These are phyloP conservation scores for Penicillium longicatenatum DNA, from an alignment of 495 filamentous ascomycete species.

Conservation along the genomic window DNA sequence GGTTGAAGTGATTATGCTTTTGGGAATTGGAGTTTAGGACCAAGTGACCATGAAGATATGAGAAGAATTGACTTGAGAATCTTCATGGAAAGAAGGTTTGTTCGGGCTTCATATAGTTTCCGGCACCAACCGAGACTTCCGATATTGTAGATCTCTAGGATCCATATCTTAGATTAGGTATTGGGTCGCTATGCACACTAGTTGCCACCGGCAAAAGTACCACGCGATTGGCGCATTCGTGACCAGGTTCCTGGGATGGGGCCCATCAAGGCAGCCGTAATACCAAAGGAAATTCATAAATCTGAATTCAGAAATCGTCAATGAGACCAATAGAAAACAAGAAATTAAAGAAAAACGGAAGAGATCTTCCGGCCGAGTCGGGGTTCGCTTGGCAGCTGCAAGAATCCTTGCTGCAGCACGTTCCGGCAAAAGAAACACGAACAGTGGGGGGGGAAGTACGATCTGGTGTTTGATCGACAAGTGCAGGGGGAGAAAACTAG, in stretches of 20 bases:
- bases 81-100: background rate
- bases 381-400: conserved; percentile 17
- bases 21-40: background rate
- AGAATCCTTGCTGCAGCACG: conserved; percentile 32
- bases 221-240: conserved; percentile 16
- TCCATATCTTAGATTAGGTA: conserved; percentile 14
- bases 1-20: background rate
- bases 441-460: conserved; percentile 1
- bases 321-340: conserved; percentile 3
- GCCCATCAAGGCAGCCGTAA: conserved; percentile 16
- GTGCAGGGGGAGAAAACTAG: conserved; percentile 6
- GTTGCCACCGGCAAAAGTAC: conserved; percentile 31
- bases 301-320: conserved; percentile 10
- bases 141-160: conserved; percentile 6
- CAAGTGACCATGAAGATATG: background rate
- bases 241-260: conserved; percentile 20
- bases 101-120: conserved; percentile 29
- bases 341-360: conserved; percentile 7
- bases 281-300: conserved; percentile 12
- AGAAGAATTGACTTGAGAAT: conserved; percentile 7
- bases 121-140: conserved; percentile 12
- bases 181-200: conserved; percentile 4
- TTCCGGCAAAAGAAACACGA: conserved; percentile 16
- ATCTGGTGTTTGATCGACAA: background rate
- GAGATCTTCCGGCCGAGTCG: conserved; percentile 19